A percentile compares a stretch with the other conserved stretches of the same genome.
Conservation (phyloP, 2,329 filamentous ascomycete genomes). For the Aspergillus transmontanensis region DNA sequence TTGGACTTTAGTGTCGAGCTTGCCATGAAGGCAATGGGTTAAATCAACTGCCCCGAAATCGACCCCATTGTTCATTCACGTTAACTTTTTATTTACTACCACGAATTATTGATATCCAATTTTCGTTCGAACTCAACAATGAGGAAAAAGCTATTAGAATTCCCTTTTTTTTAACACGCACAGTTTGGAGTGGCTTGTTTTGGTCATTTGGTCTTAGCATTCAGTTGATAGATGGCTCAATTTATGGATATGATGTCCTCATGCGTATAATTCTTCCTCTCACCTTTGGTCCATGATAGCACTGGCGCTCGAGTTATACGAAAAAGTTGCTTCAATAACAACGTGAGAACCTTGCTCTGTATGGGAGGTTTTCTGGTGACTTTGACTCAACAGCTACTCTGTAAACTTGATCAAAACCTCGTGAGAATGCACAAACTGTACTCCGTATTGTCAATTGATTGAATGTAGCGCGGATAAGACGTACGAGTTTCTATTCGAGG, state of each 20-base stretch:
- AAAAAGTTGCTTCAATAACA: neutral
- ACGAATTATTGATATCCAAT: slow-evolving; percentile 25
- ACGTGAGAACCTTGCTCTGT: neutral
- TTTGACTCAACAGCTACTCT: neutral
- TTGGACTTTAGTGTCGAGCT: slow-evolving; percentile 44
- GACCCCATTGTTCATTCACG: slow-evolving; percentile 14
- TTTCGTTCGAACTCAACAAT: slow-evolving; percentile 20
- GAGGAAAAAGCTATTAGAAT: slow-evolving; percentile 19
- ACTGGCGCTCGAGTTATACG: neutral
- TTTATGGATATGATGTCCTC: neutral
- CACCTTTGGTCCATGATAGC: neutral
- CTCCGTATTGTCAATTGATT: neutral
- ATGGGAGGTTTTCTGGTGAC: neutral
- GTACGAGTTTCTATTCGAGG: neutral
- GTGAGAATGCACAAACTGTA: neutral
- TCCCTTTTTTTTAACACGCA: slow-evolving; percentile 2
- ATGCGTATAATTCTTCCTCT: neutral
- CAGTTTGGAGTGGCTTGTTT: neutral
- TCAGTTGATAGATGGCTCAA: slow-evolving; percentile 1
- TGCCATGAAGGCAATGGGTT: slow-evolving; percentile 50
- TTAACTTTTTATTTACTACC: slow-evolving; percentile 5
- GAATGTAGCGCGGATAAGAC: neutral
- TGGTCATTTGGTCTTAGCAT: neutral
- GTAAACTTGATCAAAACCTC: neutral
- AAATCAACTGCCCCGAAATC: slow-evolving; percentile 14